A percentile compares a stretch with the other conserved stretches of the same genome.
Evolutionary conservation across 179 eudicot genomes (phyloP).

Genomic region (Carnegiea gigantea): DNA sequence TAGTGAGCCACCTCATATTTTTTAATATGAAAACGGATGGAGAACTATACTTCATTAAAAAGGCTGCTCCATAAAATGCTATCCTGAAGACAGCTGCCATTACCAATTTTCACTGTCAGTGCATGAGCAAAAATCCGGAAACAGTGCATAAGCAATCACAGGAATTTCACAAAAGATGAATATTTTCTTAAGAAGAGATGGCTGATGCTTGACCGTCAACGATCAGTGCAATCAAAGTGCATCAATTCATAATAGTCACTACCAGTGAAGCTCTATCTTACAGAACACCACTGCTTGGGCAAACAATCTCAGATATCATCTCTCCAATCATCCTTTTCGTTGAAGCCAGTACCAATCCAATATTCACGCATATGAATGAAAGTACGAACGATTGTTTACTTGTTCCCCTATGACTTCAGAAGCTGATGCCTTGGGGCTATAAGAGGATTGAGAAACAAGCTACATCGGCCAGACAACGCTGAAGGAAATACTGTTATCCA

Average conservation of each 20-base stretch:
- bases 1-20: too few relatives aligned
- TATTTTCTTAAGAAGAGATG: not conserved
- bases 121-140: too few relatives aligned
- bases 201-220: not conserved
- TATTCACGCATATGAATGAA: not conserved
- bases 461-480: not conserved
- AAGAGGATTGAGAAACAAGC: not conserved
- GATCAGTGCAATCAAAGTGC: not conserved
- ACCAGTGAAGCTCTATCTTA: not conserved
- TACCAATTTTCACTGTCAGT: not conserved
- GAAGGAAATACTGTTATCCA: not conserved
- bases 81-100: too few relatives aligned
- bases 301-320: not conserved
- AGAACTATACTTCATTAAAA: too few relatives aligned
- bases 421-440: not conserved
- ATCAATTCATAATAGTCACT: not conserved
- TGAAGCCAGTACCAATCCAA: not conserved
- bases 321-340: not conserved
- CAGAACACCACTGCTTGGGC: not conserved
- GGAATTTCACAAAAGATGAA: not conserved
- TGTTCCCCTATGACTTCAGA: not conserved
- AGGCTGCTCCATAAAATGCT: too few relatives aligned
- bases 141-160: not conserved
- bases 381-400: not conserved
- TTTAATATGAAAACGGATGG: too few relatives aligned